Conservation (phyloP, 768 basidiomycete species). For the Cubamyces sp. region DNA sequence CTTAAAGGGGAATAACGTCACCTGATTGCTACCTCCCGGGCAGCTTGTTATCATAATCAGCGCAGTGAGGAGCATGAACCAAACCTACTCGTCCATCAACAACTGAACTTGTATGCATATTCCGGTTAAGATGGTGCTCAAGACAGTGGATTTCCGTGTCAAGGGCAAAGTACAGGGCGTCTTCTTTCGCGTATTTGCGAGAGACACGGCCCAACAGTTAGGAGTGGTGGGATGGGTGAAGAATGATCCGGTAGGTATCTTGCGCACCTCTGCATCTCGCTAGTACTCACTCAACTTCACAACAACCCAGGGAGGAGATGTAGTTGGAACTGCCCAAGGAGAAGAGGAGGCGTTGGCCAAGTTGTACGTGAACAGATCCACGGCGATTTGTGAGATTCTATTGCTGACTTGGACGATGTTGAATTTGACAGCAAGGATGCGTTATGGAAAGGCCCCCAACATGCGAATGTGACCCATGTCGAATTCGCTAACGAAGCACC, state of each 20-base stretch:
- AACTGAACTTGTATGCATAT: not conserved
- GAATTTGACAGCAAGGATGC: constrained; percentile 22
- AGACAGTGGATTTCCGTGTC: constrained; percentile 24
- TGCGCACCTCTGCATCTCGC: not conserved
- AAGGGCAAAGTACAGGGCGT: constrained; percentile 31
- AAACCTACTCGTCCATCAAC: not conserved
- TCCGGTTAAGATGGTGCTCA: constrained; percentile 15
- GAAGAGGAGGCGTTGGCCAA: constrained; percentile 18
- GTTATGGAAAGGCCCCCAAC: constrained; percentile 20
- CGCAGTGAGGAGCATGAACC: too few species aligned
- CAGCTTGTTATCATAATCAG: too few species aligned
- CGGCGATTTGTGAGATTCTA: not conserved
- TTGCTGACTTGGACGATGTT: not conserved
- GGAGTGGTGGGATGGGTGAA: constrained; percentile 30
- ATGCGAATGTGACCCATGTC: constrained; percentile 22
- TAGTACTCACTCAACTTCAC: not conserved
- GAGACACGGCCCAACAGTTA: constrained; percentile 24
- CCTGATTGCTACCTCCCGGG: too few species aligned
- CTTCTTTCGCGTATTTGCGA: constrained; percentile 27
- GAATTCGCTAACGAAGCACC: constrained; percentile 24
- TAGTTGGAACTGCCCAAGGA: constrained; percentile 28
- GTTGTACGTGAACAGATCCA: constrained; percentile 21
- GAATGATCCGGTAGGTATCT: constrained; percentile 26
- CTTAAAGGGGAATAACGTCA: too few species aligned
- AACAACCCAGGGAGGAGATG: constrained; percentile 21